Conservation (phyloP, 345 rosid species). For the Populus ilicifolia region DNA sequence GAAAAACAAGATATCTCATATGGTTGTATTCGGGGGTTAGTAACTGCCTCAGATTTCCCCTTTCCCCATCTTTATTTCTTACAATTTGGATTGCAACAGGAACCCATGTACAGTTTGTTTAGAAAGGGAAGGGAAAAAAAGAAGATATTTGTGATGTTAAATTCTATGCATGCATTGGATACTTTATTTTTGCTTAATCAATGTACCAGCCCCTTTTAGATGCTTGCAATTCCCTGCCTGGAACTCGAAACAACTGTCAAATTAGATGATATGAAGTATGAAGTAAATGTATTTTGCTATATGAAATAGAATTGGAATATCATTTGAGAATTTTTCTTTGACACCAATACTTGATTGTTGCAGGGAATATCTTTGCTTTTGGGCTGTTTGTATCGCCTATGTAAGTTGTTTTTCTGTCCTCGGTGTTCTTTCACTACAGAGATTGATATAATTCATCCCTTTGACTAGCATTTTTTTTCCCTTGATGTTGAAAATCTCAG, state of each 20-base stretch:
- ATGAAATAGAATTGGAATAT: background rate
- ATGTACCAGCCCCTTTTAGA: background rate
- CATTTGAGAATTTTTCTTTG: background rate
- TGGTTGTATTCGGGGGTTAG: no score
- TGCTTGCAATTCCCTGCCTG: background rate
- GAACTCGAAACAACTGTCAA: background rate
- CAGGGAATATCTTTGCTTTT: conserved; percentile 82
- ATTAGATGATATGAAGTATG: background rate
- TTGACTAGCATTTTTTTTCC: conserved; percentile 1
- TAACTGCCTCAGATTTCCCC: no score
- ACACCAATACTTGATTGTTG: conserved; percentile 18
- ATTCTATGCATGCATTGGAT: background rate
- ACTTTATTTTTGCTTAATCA: background rate
- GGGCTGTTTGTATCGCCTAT: conserved; percentile 81
- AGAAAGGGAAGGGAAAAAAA: no score
- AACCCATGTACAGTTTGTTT: no score
- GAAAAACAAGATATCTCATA: no score
- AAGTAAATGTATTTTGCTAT: background rate
- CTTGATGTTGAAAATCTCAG: conserved; percentile 34
- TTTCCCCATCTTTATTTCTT: no score
- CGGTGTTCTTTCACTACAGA: background rate
- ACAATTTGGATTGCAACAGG: no score
- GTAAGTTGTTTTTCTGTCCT: conserved; percentile 36
- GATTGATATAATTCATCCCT: background rate
- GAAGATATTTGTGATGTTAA: background rate